Base-by-base conservation (phyloP, 2,329 filamentous ascomycete species). In the Chrysosporium keratinophilum region DNA sequence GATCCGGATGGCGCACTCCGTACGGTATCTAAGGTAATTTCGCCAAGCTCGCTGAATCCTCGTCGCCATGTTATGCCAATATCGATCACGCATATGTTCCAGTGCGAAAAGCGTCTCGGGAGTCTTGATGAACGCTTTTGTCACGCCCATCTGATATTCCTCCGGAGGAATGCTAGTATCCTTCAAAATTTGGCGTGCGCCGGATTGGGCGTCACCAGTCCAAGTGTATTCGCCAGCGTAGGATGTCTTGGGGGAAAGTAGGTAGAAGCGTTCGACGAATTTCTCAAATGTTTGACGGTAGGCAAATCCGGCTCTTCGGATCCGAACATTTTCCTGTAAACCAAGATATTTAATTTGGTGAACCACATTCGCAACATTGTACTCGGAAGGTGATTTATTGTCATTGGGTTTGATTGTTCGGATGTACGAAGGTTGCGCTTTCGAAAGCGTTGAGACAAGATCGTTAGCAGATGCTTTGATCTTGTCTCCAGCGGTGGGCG, bases 61-160 rank as follows among this genome's bases (percentile, higher is more conserved):
- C 56, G 91, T 95, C 2, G 93, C 93, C 93, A 98, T 97, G 72
- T 97, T 98, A 71, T 97, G 91, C 91, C 91, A 97, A 71, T 97
- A 98, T 54, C 88, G 80, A 67, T 98, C 93, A 66, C 93, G 82
- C 91, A 98, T 97, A 55, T 94, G 90, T 70, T 98, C 93, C 10
- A 98, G 76, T 1, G 93, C 93, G 65, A 98, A 98, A 1, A 98
- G 75, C 0, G 93, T 98, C 71, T 98, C 93, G 0, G 93, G 93
- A 0, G 93, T 90, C 71, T 98, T 97, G 75, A 98, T 95, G 65
- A 98, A 98, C 3, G 89, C 91, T 71, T 97, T 98, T 0, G 87
- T 91, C 4, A 93, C 87, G 72, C 93, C 93, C 78, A 98, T 87
- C 71, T 98, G 93, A 78, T 88, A 97, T 67, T 98, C 93, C 63